Base-by-base conservation (phyloP, 805 yeast species). In the Candida loeiensis region DNA sequence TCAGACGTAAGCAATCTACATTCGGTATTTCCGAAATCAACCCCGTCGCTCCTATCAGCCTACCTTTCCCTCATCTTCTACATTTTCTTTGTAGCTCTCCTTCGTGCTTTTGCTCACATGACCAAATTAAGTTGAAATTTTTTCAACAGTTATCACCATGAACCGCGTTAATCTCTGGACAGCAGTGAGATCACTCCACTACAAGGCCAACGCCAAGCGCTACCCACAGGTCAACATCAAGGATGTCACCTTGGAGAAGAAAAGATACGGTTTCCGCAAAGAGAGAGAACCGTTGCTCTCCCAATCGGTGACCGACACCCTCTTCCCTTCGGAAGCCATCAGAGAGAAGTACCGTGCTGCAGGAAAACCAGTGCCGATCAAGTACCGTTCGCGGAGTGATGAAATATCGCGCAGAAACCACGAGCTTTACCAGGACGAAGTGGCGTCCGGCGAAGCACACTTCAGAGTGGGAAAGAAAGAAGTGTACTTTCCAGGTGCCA, bases 401-500 rank as follows among this genome's bases (percentile, higher is more conserved):
- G 52, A 48, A 28, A 61, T 66, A 41, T 62, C 71, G 17, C 55
- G 66, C 45, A 56, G 70, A 50, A 65, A 65, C 51, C 56, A 51
- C 45, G 65, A 66, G 30, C 56, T 56, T 41, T 66, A 64, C 39
- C 64, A 69, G 50, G 74, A 75, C 24, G 77, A 80, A 43, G 72
- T 83, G 31, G 79, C 73, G 19, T 64, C 63, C 38, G 88, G 82
- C 29, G 71, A 72, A 48, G 82, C 96, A 2, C 96, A 89, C 69
- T 91, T 88, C 75, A 71, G 70, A 29, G 77, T 85, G 6, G 99
- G 99, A 53, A 82, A 78, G 4, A 79, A 75, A 48, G 71, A 84
- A 47, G 70, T 85, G 7, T 90, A 79, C 59, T 85, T 91, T 61
- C 99, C 99, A 22, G 79, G 80, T 46, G 96, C 95, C 1, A 73